Base-by-base conservation (phyloP, 371 early-diverging fungal species). In the Rhizomucor pusillus region DNA sequence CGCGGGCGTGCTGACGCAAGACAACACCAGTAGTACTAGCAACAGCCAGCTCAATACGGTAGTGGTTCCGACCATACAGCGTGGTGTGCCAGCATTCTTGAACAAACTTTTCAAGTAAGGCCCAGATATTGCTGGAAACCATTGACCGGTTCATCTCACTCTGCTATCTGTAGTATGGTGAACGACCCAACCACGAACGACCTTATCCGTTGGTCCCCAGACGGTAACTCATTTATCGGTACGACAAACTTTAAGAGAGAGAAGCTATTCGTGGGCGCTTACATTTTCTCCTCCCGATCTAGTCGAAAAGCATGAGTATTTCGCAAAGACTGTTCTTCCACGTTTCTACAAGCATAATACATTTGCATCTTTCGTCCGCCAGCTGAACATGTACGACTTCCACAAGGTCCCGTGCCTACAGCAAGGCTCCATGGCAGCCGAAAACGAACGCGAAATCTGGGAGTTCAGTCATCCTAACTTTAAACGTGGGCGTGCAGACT, bases 271-370 rank as follows among this genome's bases (percentile, higher is more conserved):
- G 33, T 6, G 22, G 5, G 33, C 12, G 20, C 6, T 22, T 5
- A 14, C 22, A 22, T 25, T 49, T 47, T 29, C 11, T 16, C 25
- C 11, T 18, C 43, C 36, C 16, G 3, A 16, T 56, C 40, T 67
- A 77, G 90, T 91, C 5, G 63, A 75, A 36, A 67, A 73, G 18
- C 87, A 81, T 60, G 89, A 88, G 54, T 87, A 86, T 16, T 93
- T 96, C 81, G 86, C 93, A 13, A 86, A 87, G 53, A 82, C 80
- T 29, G 88, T 96, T 7, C 69, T 96, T 50, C 91, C 93, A 35
- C 81, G 83, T 24, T 88, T 84, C 53, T 97, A 94, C 67, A 96
- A 95, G 70, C 95, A 96, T 75, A 89, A 85, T 65, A 96, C 96
- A 55, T 90, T 94, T 67, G 87, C 90, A 34, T 89, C 89, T 10